Evolutionary conservation across 306 rosid species (phyloP).

Genomic region (Trifolium fragiferum): DNA sequence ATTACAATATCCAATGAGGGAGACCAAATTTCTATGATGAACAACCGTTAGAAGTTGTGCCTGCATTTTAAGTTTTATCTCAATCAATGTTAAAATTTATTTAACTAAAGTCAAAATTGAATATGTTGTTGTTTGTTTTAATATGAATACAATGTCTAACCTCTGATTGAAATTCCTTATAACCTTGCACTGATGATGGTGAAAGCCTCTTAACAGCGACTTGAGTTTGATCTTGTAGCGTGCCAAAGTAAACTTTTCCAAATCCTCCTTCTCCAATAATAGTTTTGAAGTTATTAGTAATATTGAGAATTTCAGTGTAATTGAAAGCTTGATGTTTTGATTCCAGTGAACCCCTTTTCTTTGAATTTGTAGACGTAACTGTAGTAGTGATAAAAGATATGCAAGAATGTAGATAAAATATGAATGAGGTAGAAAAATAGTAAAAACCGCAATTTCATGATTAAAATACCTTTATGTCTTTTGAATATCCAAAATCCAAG

Average conservation of each 20-base stretch:
- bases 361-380: not conserved
- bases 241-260: conserved; percentile 52
- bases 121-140: too few species aligned
- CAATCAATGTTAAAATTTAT: not conserved
- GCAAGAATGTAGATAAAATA: too few species aligned
- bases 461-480: conserved; percentile 7
- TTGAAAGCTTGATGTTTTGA: conserved; percentile 36
- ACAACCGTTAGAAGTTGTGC: conserved; percentile 18
- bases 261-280: conserved; percentile 59
- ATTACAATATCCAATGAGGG: conserved; percentile 41
- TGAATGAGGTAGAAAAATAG: too few species aligned
- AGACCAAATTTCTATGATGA: conserved; percentile 43
- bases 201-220: conserved; percentile 61
- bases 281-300: conserved; percentile 48
- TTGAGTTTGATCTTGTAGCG: conserved; percentile 32
- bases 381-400: not conserved
- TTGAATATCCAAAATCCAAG: conserved; percentile 8
- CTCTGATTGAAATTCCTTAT: conserved; percentile 49
- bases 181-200: conserved; percentile 48
- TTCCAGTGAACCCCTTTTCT: not conserved
- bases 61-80: conserved; percentile 6
- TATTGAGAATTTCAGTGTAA: conserved; percentile 39
- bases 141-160: conserved; percentile 4
- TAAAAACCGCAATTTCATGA: too few species aligned
- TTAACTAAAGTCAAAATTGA: too few species aligned